Conservation (phyloP, 495 filamentous ascomycete genomes). For the Podospora didyma region DNA sequence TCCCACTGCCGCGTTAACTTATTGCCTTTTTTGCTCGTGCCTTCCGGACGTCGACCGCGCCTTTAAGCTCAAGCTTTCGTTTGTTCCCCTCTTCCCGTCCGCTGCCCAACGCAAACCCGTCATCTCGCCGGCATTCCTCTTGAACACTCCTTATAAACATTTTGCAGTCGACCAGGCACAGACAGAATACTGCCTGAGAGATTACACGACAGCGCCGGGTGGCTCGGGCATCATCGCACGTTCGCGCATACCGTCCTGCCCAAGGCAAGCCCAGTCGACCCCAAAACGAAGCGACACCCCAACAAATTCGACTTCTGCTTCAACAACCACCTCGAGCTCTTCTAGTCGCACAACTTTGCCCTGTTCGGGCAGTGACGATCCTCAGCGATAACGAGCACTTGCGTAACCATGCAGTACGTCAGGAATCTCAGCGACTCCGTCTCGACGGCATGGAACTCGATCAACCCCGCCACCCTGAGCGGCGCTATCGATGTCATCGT, state of each 20-base stretch:
- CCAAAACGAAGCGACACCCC: neutral
- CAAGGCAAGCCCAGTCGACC: neutral
- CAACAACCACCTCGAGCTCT: neutral
- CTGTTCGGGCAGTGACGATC: neutral
- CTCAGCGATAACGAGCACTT: neutral
- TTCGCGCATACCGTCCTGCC: neutral
- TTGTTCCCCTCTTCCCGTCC: no score
- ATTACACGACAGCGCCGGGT: no score
- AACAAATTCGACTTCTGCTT: neutral
- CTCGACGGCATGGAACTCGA: slow-evolving; percentile 98
- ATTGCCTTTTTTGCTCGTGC: no score
- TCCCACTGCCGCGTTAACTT: no score
- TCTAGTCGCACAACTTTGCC: neutral
- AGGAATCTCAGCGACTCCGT: slow-evolving; percentile 92
- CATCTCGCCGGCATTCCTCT: no score
- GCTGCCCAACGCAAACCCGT: no score
- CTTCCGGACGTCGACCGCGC: no score
- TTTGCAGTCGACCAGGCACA: no score
- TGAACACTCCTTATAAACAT: no score
- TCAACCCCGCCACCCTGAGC: slow-evolving; percentile 95
- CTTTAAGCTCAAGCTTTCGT: no score
- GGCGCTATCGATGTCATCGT: slow-evolving; percentile 99
- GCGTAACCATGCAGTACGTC: slow-evolving; percentile 86
- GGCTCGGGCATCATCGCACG: no score
- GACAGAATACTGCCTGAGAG: no score